Evolutionary conservation across 129 eudicot species (phyloP).

Genomic region (Pittosporum tobira): DNA sequence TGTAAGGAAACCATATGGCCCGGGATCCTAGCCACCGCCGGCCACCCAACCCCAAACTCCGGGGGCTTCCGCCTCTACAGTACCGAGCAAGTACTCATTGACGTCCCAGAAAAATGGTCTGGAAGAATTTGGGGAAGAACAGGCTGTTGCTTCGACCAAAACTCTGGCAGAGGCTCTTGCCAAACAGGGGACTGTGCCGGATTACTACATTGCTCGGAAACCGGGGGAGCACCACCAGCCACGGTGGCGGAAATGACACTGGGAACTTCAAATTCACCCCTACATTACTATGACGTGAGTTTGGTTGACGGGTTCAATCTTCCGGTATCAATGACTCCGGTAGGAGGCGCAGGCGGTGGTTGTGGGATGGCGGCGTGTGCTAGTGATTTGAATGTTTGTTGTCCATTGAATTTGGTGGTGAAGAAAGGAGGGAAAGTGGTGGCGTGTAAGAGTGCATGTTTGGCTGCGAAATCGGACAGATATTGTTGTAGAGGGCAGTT

Average conservation of each 20-base stretch:
- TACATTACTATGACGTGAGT: slow-evolving; percentile 47
- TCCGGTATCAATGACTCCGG: slow-evolving; percentile 31
- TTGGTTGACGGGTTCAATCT: slow-evolving; percentile 53
- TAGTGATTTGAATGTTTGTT: slow-evolving; percentile 27
- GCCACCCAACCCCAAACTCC: slow-evolving; percentile 26
- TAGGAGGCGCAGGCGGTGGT: slow-evolving; percentile 18
- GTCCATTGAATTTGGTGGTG: slow-evolving; percentile 26
- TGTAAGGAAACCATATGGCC: slow-evolving; percentile 45
- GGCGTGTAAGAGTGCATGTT: slow-evolving; percentile 50
- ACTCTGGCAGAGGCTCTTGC: slow-evolving; percentile 28
- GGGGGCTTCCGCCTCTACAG: slow-evolving; percentile 33
- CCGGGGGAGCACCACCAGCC: slow-evolving; percentile 41
- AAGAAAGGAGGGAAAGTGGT: slow-evolving; percentile 27
- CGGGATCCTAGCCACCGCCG: slow-evolving; percentile 28
- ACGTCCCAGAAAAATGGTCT: slow-evolving; percentile 32
- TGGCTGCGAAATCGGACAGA: slow-evolving; percentile 24
- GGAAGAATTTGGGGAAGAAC: slow-evolving; percentile 51
- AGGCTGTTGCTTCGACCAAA: slow-evolving; percentile 36
- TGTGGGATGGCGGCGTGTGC: slow-evolving; percentile 42
- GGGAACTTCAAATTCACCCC: slow-evolving; percentile 22
- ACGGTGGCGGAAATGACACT: slow-evolving; percentile 47
- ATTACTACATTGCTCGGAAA: slow-evolving; percentile 28
- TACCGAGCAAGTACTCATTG: slow-evolving; percentile 14
- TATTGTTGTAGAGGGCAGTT: slow-evolving; percentile 43
- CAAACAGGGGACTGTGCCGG: slow-evolving; percentile 52